Conservation (phyloP, 1,284 basidiomycete genomes). For the Phlebopus sp. region DNA sequence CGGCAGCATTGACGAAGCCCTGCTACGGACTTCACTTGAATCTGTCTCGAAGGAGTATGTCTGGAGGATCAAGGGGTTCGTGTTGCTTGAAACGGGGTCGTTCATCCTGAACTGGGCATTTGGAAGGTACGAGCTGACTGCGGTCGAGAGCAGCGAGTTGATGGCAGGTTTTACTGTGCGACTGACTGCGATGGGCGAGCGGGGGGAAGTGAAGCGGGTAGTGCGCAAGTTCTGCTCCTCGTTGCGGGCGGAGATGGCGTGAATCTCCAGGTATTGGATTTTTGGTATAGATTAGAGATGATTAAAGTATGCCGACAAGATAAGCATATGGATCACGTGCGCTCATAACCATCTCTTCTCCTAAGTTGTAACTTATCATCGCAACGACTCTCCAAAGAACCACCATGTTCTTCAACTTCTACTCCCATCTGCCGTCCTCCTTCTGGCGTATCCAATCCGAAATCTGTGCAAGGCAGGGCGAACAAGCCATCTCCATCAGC, state of each 20-base stretch:
- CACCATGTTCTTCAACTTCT: constrained; percentile 6
- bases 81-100: constrained; percentile 49
- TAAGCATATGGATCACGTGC: background rate
- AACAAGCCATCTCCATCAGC: constrained; percentile 37
- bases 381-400: background rate
- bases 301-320: too few species aligned
- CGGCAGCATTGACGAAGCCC: constrained; percentile 29
- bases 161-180: constrained; percentile 42
- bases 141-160: constrained; percentile 33
- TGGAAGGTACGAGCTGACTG: constrained; percentile 72
- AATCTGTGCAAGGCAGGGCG: constrained; percentile 52
- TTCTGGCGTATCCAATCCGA: constrained; percentile 65
- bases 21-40: constrained; percentile 45
- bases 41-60: constrained; percentile 63
- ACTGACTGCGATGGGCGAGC: constrained; percentile 85
- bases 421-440: constrained; percentile 40
- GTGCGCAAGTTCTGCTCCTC: constrained; percentile 54
- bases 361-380: constrained; percentile 52
- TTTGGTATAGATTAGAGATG: too few species aligned
- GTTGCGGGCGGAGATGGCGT: constrained; percentile 43
- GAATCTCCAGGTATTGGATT: constrained; percentile 11
- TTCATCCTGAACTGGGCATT: constrained; percentile 90
- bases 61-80: constrained; percentile 83
- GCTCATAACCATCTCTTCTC: constrained; percentile 46
- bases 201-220: constrained; percentile 69